These are phyloP conservation scores for Agastache rugosa DNA, from an alignment of 257 asterid species.

Conservation along the genomic window DNA sequence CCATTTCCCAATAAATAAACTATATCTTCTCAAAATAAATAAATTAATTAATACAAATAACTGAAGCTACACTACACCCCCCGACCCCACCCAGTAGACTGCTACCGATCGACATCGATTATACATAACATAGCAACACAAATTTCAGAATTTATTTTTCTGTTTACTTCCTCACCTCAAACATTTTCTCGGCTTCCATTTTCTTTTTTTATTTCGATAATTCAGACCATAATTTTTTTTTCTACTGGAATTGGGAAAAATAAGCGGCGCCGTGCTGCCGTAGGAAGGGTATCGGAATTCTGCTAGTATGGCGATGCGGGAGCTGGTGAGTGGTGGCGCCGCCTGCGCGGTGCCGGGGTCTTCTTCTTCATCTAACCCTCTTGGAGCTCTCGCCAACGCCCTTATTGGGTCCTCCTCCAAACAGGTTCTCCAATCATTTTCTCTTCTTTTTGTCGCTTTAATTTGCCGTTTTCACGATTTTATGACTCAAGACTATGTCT, in stretches of 20 bases:
- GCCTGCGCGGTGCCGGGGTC: slow-evolving; percentile 92
- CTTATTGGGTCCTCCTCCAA: slow-evolving; percentile 95
- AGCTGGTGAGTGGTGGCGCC: slow-evolving; percentile 84
- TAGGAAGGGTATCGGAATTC: slow-evolving; percentile 32
- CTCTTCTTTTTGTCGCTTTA: not conserved
- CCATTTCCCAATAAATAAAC: slow-evolving; percentile 27
- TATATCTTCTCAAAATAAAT: not conserved
- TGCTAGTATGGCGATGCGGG: slow-evolving; percentile 83
- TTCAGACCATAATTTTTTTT: not conserved
- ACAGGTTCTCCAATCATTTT: slow-evolving; percentile 55
- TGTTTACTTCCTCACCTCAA: slow-evolving; percentile 24
- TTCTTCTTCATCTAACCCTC: slow-evolving; percentile 84
- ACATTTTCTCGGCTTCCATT: not conserved
- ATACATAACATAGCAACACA: not conserved
- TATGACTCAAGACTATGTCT: not conserved
- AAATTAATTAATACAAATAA: not conserved
- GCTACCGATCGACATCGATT: not conserved
- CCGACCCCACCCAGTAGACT: not conserved
- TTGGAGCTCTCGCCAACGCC: slow-evolving; percentile 89
- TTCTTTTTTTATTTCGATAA: not conserved
- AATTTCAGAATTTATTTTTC: not conserved
- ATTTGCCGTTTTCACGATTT: slow-evolving; percentile 19
- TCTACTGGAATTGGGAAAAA: not conserved
- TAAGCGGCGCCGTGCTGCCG: slow-evolving; percentile 20
- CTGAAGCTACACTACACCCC: not conserved